A percentile compares a stretch with the other conserved stretches of the same genome.
Evolutionary conservation across 2,329 filamentous ascomycete species (phyloP).

Genomic region (Colletotrichum musicola): DNA sequence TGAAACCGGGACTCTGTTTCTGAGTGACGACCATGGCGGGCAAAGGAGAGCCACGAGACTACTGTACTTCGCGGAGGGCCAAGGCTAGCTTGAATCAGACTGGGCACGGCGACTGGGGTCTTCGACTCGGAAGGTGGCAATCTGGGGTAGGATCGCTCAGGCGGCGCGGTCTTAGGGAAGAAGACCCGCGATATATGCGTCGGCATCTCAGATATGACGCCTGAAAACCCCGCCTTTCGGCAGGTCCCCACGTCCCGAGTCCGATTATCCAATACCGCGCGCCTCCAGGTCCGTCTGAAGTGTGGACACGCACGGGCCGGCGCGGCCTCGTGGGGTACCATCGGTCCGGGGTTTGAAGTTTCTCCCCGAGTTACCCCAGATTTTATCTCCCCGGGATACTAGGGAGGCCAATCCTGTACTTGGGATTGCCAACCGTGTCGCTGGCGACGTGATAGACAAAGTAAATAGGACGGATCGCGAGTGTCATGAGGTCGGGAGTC

Average conservation of each 20-base stretch:
- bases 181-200: neutral
- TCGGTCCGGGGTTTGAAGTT: slow-evolving; percentile 20
- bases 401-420: neutral
- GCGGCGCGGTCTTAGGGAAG: neutral
- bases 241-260: slow-evolving; percentile 11
- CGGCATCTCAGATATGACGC: neutral
- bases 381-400: slow-evolving; percentile 19
- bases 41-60: neutral
- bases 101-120: neutral
- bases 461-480: neutral
- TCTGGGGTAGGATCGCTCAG: neutral
- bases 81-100: neutral
- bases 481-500: neutral
- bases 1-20: slow-evolving; percentile 22
- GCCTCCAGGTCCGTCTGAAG: neutral
- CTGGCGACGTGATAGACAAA: neutral
- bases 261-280: neutral
- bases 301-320: slow-evolving; percentile 11
- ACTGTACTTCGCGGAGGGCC: neutral
- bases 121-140: neutral
- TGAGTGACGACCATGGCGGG: neutral
- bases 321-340: slow-evolving; percentile 9
- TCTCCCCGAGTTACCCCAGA: slow-evolving; percentile 21
- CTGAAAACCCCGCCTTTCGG: slow-evolving; percentile 7
- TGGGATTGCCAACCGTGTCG: neutral